These are phyloP conservation scores for Phyllachora maydis DNA, from an alignment of 2,329 filamentous ascomycete species.

Conservation along the genomic window DNA sequence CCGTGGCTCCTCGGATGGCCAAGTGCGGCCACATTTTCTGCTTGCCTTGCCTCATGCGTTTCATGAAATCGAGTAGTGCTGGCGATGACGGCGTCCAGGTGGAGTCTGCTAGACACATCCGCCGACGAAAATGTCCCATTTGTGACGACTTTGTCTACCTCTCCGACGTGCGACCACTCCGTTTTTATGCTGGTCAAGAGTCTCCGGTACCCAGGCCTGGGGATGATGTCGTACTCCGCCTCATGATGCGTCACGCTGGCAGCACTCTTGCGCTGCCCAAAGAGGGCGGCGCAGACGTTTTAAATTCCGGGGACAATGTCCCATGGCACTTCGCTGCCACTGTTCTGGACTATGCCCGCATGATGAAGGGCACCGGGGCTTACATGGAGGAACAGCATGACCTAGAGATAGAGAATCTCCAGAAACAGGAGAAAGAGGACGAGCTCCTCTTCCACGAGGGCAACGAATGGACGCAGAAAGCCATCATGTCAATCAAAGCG, in stretches of 20 bases:
- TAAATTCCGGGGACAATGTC: slow-evolving; percentile 52
- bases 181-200: slow-evolving; percentile 84
- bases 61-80: slow-evolving; percentile 74
- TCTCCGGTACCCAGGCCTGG: slow-evolving; percentile 60
- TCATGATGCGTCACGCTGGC: slow-evolving; percentile 62
- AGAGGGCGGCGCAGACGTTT: slow-evolving; percentile 51
- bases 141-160: slow-evolving; percentile 88
- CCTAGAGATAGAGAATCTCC: slow-evolving; percentile 53
- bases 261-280: slow-evolving; percentile 77
- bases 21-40: slow-evolving; percentile 97
- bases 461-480: slow-evolving; percentile 78
- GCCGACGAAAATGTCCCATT: slow-evolving; percentile 91
- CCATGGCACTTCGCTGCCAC: slow-evolving; percentile 93
- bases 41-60: slow-evolving; percentile 77
- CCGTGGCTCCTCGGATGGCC: slow-evolving; percentile 89
- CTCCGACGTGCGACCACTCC: slow-evolving; percentile 73
- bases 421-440: slow-evolving; percentile 67
- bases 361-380: slow-evolving; percentile 82
- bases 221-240: slow-evolving; percentile 70
- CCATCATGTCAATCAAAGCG: slow-evolving; percentile 51
- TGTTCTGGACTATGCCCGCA: slow-evolving; percentile 80
- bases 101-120: slow-evolving; percentile 30
- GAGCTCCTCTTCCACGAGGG: slow-evolving; percentile 83
- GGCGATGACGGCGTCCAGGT: slow-evolving; percentile 61
- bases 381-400: slow-evolving; percentile 76